A percentile compares a stretch with the other conserved stretches of the same genome.
Evolutionary conservation across 1,139 yeast genomes (phyloP).

Genomic region (Debaryomyces psychrophilus): DNA sequence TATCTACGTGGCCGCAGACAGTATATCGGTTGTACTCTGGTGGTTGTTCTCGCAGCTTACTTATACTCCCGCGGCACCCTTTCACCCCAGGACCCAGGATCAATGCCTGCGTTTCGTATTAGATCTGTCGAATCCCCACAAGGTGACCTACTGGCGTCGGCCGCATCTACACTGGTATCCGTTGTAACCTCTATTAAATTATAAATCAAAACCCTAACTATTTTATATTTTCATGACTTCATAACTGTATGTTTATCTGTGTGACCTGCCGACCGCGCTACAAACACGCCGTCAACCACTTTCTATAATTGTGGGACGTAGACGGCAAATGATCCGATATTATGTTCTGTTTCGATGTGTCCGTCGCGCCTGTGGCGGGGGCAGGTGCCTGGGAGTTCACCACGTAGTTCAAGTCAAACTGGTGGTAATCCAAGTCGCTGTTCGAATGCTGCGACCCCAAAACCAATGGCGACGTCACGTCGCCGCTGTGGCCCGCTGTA

Average conservation of each 20-base stretch:
- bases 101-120: too few species aligned
- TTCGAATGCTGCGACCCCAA: slow-evolving; percentile 16
- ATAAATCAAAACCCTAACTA: slow-evolving; percentile 1
- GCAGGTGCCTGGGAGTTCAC: slow-evolving; percentile 27
- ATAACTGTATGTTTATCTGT: slow-evolving; percentile 2
- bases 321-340: slow-evolving; percentile 27
- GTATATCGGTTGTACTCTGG: too few species aligned
- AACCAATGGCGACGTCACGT: slow-evolving; percentile 25
- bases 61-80: too few species aligned
- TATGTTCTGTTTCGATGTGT: slow-evolving; percentile 10
- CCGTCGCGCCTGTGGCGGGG: slow-evolving; percentile 14
- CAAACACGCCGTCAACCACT: slow-evolving; percentile 45
- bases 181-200: slow-evolving; percentile 4
- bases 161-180: not conserved
- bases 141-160: not conserved
- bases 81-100: too few species aligned
- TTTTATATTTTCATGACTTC: slow-evolving; percentile 7
- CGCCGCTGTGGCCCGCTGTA: slow-evolving; percentile 18
- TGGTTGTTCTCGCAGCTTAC: too few species aligned
- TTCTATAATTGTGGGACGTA: slow-evolving; percentile 47
- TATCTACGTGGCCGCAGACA: too few species aligned
- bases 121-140: not conserved
- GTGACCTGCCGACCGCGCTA: slow-evolving; percentile 11
- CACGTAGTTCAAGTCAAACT: slow-evolving; percentile 39
- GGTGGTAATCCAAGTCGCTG: slow-evolving; percentile 28